These are phyloP conservation scores for Aureobasidium pullulans DNA, from an alignment of 2,329 filamentous ascomycete species.

Conservation along the genomic window DNA sequence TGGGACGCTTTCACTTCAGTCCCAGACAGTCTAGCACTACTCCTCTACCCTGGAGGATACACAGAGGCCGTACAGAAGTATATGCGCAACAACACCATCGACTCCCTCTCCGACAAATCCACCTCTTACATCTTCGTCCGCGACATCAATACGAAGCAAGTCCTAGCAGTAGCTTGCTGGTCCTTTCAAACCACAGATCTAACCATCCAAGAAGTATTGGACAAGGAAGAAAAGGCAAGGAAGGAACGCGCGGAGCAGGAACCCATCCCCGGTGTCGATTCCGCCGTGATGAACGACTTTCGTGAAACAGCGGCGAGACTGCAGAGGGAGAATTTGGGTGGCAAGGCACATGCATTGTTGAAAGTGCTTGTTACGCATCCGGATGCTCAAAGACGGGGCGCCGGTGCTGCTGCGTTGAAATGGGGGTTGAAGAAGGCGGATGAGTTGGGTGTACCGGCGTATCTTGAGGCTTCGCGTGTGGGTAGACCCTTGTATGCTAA, in stretches of 20 bases:
- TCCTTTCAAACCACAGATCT: background rate
- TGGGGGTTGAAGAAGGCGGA: slow-evolving; percentile 32
- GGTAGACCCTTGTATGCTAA: slow-evolving; percentile 32
- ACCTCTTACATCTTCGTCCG: slow-evolving; percentile 13
- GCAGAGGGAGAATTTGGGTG: slow-evolving; percentile 14
- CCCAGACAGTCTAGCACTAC: slow-evolving; percentile 13
- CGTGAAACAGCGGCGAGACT: slow-evolving; percentile 7
- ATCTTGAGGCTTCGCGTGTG: slow-evolving; percentile 28
- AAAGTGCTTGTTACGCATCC: slow-evolving; percentile 26
- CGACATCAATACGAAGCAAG: slow-evolving; percentile 10
- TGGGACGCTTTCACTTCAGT: slow-evolving; percentile 13
- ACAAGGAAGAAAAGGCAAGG: slow-evolving; percentile 7
- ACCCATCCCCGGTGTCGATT: slow-evolving; percentile 14
- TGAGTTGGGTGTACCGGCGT: slow-evolving; percentile 25
- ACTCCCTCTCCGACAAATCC: background rate
- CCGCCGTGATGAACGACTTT: slow-evolving; percentile 14
- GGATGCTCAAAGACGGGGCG: slow-evolving; percentile 30
- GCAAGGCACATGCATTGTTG: slow-evolving; percentile 16
- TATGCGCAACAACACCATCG: background rate
- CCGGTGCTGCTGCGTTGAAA: slow-evolving; percentile 27
- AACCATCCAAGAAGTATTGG: slow-evolving; percentile 9
- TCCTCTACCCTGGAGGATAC: slow-evolving; percentile 16
- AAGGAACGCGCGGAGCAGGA: slow-evolving; percentile 9
- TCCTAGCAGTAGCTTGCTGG: slow-evolving; percentile 16
- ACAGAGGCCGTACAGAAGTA: slow-evolving; percentile 7